Conservation (phyloP, 2,329 filamentous ascomycete species). For the Sporothrix phasma region DNA sequence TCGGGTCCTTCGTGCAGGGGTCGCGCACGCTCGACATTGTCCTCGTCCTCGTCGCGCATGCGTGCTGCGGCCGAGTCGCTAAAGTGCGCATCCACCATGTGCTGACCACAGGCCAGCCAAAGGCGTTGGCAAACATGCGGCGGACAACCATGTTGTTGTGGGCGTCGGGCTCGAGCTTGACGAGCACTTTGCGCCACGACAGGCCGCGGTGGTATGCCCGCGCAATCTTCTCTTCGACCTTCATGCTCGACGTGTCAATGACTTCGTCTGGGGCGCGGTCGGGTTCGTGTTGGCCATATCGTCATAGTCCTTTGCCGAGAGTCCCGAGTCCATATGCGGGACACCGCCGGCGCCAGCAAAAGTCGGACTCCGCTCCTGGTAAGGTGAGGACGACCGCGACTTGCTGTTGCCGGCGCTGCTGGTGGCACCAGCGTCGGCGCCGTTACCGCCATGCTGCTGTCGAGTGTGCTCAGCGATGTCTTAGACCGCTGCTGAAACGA, state of each 20-base stretch:
- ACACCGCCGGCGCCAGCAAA: conserved; percentile 17
- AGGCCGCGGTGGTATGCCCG: conserved; percentile 86
- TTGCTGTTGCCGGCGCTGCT: conserved; percentile 8
- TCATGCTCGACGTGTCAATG: conserved; percentile 59
- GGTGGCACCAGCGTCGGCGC: conserved; percentile 13
- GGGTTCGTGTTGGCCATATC: conserved; percentile 39
- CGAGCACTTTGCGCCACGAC: conserved; percentile 93
- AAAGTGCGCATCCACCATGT: conserved; percentile 91
- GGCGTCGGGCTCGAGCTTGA: conserved; percentile 89
- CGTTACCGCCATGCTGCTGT: conserved; percentile 3
- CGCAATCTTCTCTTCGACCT: conserved; percentile 95
- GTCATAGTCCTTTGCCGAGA: conserved; percentile 42
- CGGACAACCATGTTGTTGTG: conserved; percentile 98
- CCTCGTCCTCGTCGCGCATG: conserved; percentile 57
- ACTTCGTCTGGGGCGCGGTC: conserved; percentile 37
- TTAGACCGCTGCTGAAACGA: conserved; percentile 14
- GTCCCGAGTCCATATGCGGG: conserved; percentile 33
- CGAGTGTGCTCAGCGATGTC: not conserved
- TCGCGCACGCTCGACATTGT: conserved; percentile 59
- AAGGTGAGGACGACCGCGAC: conserved; percentile 13
- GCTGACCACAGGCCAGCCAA: conserved; percentile 94
- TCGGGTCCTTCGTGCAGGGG: conserved; percentile 45
- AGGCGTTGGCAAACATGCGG: conserved; percentile 92
- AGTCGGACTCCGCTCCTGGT: not conserved
- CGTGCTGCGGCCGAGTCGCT: conserved; percentile 59